These are phyloP conservation scores for Pleurotus citrinopileatus DNA, from an alignment of 768 basidiomycete genomes.

Conservation along the genomic window DNA sequence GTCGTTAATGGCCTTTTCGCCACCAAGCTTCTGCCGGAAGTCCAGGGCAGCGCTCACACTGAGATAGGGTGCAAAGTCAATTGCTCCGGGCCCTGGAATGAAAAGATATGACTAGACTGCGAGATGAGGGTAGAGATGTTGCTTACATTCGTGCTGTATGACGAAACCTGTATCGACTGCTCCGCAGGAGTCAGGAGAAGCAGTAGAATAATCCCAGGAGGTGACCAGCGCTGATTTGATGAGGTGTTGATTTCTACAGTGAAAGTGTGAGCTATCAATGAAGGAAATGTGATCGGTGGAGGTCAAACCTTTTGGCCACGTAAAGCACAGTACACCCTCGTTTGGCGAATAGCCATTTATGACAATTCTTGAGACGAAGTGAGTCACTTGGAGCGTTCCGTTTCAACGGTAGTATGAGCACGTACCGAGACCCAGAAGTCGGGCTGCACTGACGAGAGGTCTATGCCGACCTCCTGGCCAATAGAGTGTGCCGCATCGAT, in stretches of 20 bases:
- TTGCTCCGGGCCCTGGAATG: constrained; percentile 61
- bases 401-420: constrained; percentile 1
- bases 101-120: neutral
- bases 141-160: constrained; percentile 49
- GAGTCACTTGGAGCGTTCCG: neutral
- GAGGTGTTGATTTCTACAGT: constrained; percentile 58
- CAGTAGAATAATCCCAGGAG: constrained; percentile 47
- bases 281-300: neutral
- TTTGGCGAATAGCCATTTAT: constrained; percentile 70
- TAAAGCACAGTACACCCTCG: constrained; percentile 55
- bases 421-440: constrained; percentile 78
- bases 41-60: constrained; percentile 61
- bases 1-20: constrained; percentile 65
- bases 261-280: neutral
- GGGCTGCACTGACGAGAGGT: constrained; percentile 50
- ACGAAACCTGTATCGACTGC: constrained; percentile 35
- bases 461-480: constrained; percentile 64
- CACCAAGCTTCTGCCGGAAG: constrained; percentile 73
- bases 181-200: constrained; percentile 27
- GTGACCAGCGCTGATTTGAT: constrained; percentile 62
- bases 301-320: constrained; percentile 24
- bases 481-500: constrained; percentile 80
- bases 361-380: constrained; percentile 51
- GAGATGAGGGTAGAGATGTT: constrained; percentile 4
- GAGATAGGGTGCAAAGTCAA: constrained; percentile 51